phyloP scores from a whole-genome alignment of 768 basidiomycete species.

The Agaricus blazei region DNA sequence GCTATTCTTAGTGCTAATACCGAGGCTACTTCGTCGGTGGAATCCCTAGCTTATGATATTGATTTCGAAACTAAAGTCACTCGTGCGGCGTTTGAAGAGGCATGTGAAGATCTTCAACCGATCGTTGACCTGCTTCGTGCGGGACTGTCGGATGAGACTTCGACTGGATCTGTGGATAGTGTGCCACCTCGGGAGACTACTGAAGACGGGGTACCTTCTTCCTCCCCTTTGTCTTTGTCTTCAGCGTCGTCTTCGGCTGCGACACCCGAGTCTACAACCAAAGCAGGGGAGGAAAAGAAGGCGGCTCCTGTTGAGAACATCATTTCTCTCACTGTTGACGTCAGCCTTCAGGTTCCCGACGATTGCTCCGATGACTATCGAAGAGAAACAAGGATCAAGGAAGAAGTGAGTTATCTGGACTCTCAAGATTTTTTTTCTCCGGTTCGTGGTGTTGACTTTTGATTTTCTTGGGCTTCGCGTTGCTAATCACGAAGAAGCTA shows the following conservation, averaged over 20 bases:
- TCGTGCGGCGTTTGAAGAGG: conserved; percentile 73
- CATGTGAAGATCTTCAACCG: conserved; percentile 69
- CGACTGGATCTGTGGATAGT: conserved; percentile 40
- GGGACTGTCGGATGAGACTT: conserved; percentile 65
- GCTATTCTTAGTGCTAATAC: conserved; percentile 89
- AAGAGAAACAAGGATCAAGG: conserved; percentile 70
- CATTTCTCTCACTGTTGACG: conserved; percentile 60
- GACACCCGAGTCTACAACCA: conserved; percentile 32
- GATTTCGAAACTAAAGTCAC: conserved; percentile 82
- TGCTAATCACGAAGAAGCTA: conserved; percentile 71
- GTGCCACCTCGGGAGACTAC: conserved; percentile 35
- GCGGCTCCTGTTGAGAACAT: conserved; percentile 49
- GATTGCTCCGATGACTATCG: conserved; percentile 69
- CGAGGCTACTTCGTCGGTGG: conserved; percentile 78
- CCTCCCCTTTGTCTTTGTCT: conserved; percentile 27
- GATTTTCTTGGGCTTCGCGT: conserved; percentile 59
- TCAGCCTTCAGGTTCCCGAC: conserved; percentile 61
- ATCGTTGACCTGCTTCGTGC: conserved; percentile 72
- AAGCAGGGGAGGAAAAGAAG: conserved; percentile 33
- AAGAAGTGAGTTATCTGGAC: conserved; percentile 49
- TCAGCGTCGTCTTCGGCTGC: conserved; percentile 23
- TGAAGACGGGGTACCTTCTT: conserved; percentile 19
- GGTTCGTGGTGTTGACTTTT: background rate
- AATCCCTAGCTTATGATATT: conserved; percentile 85
- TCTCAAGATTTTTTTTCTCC: too few relatives aligned